Base-by-base conservation (phyloP, 106 monocot genomes). In the Dioscorea dumetorum region DNA sequence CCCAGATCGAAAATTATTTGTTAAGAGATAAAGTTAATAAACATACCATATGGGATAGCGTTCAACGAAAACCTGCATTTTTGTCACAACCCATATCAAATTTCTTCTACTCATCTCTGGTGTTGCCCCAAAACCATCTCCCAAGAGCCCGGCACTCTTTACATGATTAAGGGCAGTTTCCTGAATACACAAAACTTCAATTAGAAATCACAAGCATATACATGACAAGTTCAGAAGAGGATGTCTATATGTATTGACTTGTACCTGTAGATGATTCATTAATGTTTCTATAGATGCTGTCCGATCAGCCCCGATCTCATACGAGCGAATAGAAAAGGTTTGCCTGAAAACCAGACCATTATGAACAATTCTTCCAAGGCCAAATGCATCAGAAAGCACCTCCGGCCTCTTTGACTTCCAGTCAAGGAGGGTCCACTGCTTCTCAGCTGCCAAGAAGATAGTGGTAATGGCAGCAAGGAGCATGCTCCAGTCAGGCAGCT, bases 181-280 rank as follows among this genome's bases (percentile, higher is more conserved):
- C 95, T 95, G 80, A 51, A 79, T 24, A 69, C 6, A 22, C 28
- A 24, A 60, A 71, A 13, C 20, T 28, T 28, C 48, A 15, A 8
- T 16, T 17, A 24, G 61, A 50, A 1, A 48, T 10, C 1, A 35
- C 22, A 50, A 12, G 33, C 5, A 41, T 41, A 41, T 41, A 5
- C 6, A n/a, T 41, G 6, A 8, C 41, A 41, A 10, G 0, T 41
- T 6, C 9, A 34, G 34, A 34, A 34, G 10, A 41, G 41, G 0
- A 28, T 28, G 28, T 28, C 28, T 28, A 28, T 28, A 28, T 28
- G 28, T 28, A 28, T 28, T 28, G 28, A 28, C 28, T 28, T 28
- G 28, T 28, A 95, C 91, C 91, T 97, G 95, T 63, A 97, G 67
- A 86, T 91, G 91, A 76, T 97, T 97, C 91, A 97, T 91, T 63